phyloP scores from a whole-genome alignment of 257 asterid genomes.

The Solanum boliviense region DNA sequence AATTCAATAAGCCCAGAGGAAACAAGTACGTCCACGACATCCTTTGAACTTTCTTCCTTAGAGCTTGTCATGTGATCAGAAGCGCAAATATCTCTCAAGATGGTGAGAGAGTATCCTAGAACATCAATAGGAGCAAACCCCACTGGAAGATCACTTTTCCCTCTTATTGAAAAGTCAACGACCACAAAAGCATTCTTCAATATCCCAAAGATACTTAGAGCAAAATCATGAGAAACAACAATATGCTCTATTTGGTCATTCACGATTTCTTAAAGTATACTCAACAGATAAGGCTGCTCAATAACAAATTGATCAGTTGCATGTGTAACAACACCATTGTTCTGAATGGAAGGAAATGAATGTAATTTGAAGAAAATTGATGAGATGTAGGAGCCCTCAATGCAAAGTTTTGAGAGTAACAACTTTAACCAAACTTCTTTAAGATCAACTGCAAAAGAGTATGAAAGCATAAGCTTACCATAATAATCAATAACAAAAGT shows the following conservation, averaged over 20 bases:
- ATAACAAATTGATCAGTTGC: constrained; percentile 17
- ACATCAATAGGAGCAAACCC: constrained; percentile 48
- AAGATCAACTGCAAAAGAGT: constrained; percentile 48
- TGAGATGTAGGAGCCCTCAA: constrained; percentile 31
- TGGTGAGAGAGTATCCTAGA: constrained; percentile 53
- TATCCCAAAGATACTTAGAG: constrained; percentile 28
- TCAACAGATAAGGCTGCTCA: constrained; percentile 45
- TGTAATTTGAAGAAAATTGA: constrained; percentile 38
- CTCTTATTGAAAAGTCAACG: constrained; percentile 36
- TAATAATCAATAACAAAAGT: neutral
- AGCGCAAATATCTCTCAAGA: constrained; percentile 67
- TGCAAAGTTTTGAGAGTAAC: constrained; percentile 50
- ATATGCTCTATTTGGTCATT: constrained; percentile 33
- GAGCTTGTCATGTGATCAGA: constrained; percentile 13
- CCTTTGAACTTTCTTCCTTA: constrained; percentile 14
- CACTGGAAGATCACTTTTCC: constrained; percentile 45
- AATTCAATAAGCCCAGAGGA: constrained; percentile 49
- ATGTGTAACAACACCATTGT: constrained; percentile 2
- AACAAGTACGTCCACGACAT: constrained; percentile 31
- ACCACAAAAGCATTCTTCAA: constrained; percentile 26
- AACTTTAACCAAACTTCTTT: constrained; percentile 52
- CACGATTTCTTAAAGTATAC: constrained; percentile 41
- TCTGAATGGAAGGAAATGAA: constrained; percentile 3
- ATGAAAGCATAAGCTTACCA: neutral
- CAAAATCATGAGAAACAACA: constrained; percentile 26